phyloP scores from a whole-genome alignment of 768 basidiomycete genomes.

The Multifurca ochricompacta region DNA sequence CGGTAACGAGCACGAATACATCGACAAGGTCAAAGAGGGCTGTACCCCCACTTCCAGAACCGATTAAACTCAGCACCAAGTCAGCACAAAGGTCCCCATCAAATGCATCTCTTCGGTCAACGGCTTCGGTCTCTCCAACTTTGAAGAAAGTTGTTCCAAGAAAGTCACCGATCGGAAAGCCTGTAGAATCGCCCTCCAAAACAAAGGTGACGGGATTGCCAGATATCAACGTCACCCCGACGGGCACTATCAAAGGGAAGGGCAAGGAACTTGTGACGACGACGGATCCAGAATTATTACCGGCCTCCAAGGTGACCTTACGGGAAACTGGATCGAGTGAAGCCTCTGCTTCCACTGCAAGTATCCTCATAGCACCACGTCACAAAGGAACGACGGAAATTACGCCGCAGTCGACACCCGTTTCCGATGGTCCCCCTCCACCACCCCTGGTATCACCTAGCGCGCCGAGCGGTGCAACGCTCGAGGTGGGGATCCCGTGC shows the following conservation, averaged over 20 bases:
- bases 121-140: conserved; percentile 20
- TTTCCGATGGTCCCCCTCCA: conserved; percentile 8
- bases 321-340: conserved; percentile 1
- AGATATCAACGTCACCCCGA: neutral
- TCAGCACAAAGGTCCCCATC: conserved; percentile 8
- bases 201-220: neutral
- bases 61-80: conserved; percentile 4
- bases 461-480: conserved; percentile 54
- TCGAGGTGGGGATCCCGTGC: conserved; percentile 85
- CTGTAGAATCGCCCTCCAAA: conserved; percentile 12
- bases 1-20: conserved; percentile 17
- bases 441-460: conserved; percentile 1
- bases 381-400: conserved; percentile 34
- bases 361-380: conserved; percentile 27
- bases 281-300: conserved; percentile 12
- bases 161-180: conserved; percentile 8
- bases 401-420: conserved; percentile 22
- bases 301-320: neutral
- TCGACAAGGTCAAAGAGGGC: conserved; percentile 11
- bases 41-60: conserved; percentile 16
- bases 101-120: conserved; percentile 16
- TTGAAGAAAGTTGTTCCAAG: conserved; percentile 19
- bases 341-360: conserved; percentile 24
- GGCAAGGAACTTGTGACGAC: conserved; percentile 18
- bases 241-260: conserved; percentile 11